phyloP scores from a whole-genome alignment of 2,329 filamentous ascomycete species.

The Aspergillaceae sp. region DNA sequence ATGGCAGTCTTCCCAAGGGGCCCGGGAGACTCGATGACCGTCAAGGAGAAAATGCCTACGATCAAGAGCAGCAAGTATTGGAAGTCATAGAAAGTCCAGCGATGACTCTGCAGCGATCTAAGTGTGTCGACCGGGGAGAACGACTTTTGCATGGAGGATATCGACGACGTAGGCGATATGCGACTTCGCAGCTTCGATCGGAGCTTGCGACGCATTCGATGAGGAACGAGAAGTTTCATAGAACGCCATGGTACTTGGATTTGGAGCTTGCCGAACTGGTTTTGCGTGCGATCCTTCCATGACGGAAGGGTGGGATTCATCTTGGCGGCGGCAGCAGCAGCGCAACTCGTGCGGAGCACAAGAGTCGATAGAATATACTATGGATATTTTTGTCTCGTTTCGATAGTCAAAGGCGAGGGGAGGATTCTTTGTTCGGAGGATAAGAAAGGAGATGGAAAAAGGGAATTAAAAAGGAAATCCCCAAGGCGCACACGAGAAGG shows the following conservation, averaged over 20 bases:
- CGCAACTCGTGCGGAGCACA: neutral
- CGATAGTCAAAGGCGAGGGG: too few relatives aligned
- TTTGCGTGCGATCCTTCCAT: slow-evolving; percentile 40
- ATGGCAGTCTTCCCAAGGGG: slow-evolving; percentile 68
- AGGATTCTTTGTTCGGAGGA: too few relatives aligned
- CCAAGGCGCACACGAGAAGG: too few relatives aligned
- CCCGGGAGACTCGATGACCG: slow-evolving; percentile 68
- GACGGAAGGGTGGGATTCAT: slow-evolving; percentile 33
- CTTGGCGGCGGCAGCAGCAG: slow-evolving; percentile 18
- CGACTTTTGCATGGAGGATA: slow-evolving; percentile 70
- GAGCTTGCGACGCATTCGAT: slow-evolving; percentile 58
- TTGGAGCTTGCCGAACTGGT: slow-evolving; percentile 37
- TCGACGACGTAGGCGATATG: slow-evolving; percentile 59
- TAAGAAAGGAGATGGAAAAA: too few relatives aligned
- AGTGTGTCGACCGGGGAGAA: slow-evolving; percentile 73
- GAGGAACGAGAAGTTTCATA: slow-evolving; percentile 48
- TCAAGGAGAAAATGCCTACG: slow-evolving; percentile 72
- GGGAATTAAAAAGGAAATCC: too few relatives aligned
- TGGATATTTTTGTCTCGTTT: too few relatives aligned
- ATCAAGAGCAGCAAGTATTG: slow-evolving; percentile 72
- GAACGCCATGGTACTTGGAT: slow-evolving; percentile 43
- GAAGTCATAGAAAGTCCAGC: slow-evolving; percentile 73
- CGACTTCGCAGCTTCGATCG: slow-evolving; percentile 61
- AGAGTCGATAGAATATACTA: too few relatives aligned
- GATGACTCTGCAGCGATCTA: slow-evolving; percentile 63